These are phyloP conservation scores for Arthrinium phaeospermum DNA, from an alignment of 2,329 filamentous ascomycete species.

Conservation along the genomic window DNA sequence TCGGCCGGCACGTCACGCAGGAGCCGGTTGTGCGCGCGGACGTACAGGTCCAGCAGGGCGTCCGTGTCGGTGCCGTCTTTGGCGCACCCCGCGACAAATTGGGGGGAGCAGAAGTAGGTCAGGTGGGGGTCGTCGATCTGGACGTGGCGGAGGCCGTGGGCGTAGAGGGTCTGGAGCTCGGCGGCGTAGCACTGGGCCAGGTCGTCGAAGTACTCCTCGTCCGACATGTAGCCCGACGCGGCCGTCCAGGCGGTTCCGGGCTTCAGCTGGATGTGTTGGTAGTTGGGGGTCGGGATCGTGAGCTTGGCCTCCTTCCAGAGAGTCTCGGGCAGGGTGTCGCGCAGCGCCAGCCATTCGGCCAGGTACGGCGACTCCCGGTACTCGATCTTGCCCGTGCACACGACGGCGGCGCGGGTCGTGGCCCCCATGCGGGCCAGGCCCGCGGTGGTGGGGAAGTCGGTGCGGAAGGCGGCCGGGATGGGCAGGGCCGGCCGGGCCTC, in stretches of 20 bases:
- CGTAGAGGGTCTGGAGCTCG: conserved; percentile 58
- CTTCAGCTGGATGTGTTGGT: conserved; percentile 68
- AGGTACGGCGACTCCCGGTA: conserved; percentile 48
- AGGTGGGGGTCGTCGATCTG: conserved; percentile 63
- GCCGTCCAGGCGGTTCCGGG: conserved; percentile 54
- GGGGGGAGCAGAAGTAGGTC: conserved; percentile 62
- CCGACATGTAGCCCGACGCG: conserved; percentile 54
- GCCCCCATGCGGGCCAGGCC: conserved; percentile 42
- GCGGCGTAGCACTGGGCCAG: conserved; percentile 58
- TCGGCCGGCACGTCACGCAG: conserved; percentile 58
- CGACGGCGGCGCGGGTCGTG: conserved; percentile 42
- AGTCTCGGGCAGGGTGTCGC: conserved; percentile 52
- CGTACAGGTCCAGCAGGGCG: conserved; percentile 62
- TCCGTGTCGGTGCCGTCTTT: conserved; percentile 59
- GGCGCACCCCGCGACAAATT: conserved; percentile 61
- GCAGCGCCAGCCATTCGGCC: conserved; percentile 46
- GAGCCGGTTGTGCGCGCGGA: conserved; percentile 66
- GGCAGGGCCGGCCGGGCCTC: conserved; percentile 59
- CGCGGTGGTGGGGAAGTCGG: conserved; percentile 47
- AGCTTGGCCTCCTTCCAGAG: conserved; percentile 67
- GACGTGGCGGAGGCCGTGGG: conserved; percentile 57
- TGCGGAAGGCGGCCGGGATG: conserved; percentile 66
- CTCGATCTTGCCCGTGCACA: conserved; percentile 44
- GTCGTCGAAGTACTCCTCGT: conserved; percentile 59
- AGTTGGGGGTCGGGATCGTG: conserved; percentile 65